Evolutionary conservation across 495 filamentous ascomycete genomes (phyloP).

Genomic region (Aspergillus kassunensis): DNA sequence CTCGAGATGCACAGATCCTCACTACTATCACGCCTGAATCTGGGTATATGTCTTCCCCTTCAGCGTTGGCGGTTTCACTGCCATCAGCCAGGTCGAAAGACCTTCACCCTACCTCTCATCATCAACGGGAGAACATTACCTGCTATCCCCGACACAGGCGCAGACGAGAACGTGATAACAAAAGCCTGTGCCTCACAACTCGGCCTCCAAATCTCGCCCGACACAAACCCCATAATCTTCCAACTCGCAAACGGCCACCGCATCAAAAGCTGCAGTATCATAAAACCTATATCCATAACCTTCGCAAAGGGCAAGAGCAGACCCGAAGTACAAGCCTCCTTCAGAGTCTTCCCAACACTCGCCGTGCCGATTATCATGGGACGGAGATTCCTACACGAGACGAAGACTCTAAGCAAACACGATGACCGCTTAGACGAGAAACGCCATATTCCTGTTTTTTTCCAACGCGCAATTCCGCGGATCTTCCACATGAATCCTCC

Average conservation of each 20-base stretch:
- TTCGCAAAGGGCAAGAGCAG: background rate
- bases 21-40: no score
- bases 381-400: background rate
- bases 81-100: no score
- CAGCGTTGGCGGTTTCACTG: no score
- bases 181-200: background rate
- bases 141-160: background rate
- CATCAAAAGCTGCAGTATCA: conserved; percentile 1
- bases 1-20: no score
- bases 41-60: no score
- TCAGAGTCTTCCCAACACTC: background rate
- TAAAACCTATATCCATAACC: no score
- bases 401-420: background rate
- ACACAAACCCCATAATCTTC: background rate
- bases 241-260: background rate
- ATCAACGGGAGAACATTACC: background rate
- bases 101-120: no score
- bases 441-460: background rate
- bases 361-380: conserved; percentile 1
- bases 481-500: background rate
- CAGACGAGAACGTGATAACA: background rate
- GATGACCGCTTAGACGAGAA: background rate
- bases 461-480: background rate
- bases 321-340: background rate
- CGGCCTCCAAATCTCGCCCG: background rate